Conservation (phyloP, 352 stramenopile genomes). For the Pythium periplocum region DNA sequence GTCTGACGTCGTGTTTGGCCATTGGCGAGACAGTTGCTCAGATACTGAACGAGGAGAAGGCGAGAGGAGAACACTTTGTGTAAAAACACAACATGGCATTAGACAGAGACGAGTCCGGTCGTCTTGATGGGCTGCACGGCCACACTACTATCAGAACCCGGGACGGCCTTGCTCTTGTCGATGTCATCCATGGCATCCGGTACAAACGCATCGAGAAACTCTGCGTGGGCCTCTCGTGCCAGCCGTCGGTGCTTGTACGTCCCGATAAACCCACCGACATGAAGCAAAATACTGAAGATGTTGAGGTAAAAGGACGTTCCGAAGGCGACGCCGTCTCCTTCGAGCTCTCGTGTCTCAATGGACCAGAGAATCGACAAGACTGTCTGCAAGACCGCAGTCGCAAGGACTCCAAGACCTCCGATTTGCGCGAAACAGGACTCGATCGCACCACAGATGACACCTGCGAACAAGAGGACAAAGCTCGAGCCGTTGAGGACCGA, state of each 20-base stretch:
- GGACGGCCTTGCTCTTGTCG: no score
- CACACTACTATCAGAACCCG: no score
- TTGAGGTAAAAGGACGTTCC: constrained; percentile 48
- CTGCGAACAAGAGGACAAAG: constrained; percentile 28
- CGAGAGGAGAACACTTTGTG: not conserved
- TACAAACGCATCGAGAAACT: constrained; percentile 6
- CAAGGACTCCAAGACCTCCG: constrained; percentile 20
- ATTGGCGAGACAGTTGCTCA: constrained; percentile 74
- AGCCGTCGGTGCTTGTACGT: constrained; percentile 32
- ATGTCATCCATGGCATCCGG: no score
- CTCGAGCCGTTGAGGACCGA: constrained; percentile 17
- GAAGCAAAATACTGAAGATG: constrained; percentile 23
- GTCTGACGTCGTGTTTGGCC: constrained; percentile 86
- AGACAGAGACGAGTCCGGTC: constrained; percentile 4
- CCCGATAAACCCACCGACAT: constrained; percentile 23
- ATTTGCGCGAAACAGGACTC: constrained; percentile 33
- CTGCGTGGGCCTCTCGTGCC: constrained; percentile 27
- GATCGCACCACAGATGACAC: constrained; percentile 36
- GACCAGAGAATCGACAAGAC: constrained; percentile 35
- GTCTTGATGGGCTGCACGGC: not conserved
- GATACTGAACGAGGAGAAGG: constrained; percentile 27
- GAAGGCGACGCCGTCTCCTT: constrained; percentile 24
- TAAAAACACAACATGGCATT: not conserved
- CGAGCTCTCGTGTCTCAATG: constrained; percentile 28
- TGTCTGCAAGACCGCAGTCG: constrained; percentile 21